Conservation (phyloP, 2,329 filamentous ascomycete genomes). For the Claviceps arundinis region DNA sequence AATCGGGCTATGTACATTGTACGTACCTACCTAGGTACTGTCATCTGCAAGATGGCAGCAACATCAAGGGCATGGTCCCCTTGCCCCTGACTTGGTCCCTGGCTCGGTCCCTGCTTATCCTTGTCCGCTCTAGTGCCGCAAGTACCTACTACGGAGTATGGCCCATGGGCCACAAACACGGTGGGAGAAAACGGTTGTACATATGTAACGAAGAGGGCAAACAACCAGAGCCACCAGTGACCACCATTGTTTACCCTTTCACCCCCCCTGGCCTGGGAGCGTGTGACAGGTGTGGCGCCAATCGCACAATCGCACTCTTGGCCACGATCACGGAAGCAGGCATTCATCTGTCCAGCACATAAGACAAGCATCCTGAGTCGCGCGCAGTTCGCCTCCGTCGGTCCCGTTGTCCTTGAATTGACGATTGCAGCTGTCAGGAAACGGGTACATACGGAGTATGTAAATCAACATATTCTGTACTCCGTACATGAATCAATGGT, state of each 20-base stretch:
- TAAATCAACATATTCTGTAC: not conserved
- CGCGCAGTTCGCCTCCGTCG: not conserved
- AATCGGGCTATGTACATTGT: not conserved
- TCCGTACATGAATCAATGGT: too few species aligned
- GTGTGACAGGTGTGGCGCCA: not conserved
- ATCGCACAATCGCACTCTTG: too few species aligned
- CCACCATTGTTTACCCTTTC: not conserved
- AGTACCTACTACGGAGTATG: too few species aligned
- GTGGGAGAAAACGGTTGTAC: too few species aligned
- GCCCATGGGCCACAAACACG: too few species aligned
- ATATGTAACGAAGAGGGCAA: not conserved
- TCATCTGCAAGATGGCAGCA: not conserved
- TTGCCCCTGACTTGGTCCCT: too few species aligned
- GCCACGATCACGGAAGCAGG: not conserved
- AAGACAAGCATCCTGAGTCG: conserved; percentile 1
- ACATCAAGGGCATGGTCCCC: not conserved
- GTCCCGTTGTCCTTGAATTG: not conserved
- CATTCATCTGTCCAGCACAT: not conserved
- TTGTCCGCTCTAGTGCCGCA: not conserved
- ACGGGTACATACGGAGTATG: not conserved
- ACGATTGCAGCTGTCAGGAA: not conserved
- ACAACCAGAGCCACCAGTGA: not conserved
- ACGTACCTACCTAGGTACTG: too few species aligned
- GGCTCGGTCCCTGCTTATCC: not conserved
- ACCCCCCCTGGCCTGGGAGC: not conserved